These are phyloP conservation scores for Sporothrix phasma DNA, from an alignment of 2,329 filamentous ascomycete genomes.

Conservation along the genomic window DNA sequence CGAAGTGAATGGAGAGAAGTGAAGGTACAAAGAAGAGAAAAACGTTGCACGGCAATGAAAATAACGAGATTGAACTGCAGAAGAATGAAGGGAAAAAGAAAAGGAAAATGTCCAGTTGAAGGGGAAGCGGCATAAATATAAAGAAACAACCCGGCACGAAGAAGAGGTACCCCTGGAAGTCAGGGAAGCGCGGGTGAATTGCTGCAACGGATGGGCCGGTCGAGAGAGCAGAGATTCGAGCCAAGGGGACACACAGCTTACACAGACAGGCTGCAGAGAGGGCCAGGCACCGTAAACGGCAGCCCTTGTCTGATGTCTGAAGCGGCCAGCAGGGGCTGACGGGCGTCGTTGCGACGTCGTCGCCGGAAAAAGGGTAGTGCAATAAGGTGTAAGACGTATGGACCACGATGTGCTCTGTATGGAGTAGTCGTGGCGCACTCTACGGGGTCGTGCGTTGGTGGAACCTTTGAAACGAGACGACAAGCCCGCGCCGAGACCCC, in stretches of 20 bases:
- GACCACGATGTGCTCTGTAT: too few species aligned
- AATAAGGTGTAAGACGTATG: too few species aligned
- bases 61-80: slow-evolving; percentile 19
- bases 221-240: neutral
- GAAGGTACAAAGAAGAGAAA: slow-evolving; percentile 18
- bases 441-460: slow-evolving; percentile 5
- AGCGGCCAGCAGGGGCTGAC: slow-evolving; percentile 2
- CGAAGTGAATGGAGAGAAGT: slow-evolving; percentile 21
- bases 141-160: slow-evolving; percentile 8
- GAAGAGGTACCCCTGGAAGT: neutral
- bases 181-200: neutral
- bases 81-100: slow-evolving; percentile 20
- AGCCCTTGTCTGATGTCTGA: slow-evolving; percentile 9
- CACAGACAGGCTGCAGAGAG: neutral
- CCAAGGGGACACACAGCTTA: neutral
- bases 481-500: slow-evolving; percentile 1
- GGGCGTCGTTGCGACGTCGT: neutral
- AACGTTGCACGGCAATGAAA: slow-evolving; percentile 22
- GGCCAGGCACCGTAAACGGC: neutral
- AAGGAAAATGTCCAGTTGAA: slow-evolving; percentile 17
- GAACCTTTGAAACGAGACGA: slow-evolving; percentile 2
- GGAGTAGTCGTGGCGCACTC: neutral
- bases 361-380: too few species aligned
- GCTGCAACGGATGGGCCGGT: slow-evolving; percentile 8
- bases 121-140: slow-evolving; percentile 14